Percentiles rank a stretch among this genome's conserved stretches.
phyloP scores from a whole-genome alignment of 192 early-diverging fungal species.

The Anaeromyces robustus region DNA sequence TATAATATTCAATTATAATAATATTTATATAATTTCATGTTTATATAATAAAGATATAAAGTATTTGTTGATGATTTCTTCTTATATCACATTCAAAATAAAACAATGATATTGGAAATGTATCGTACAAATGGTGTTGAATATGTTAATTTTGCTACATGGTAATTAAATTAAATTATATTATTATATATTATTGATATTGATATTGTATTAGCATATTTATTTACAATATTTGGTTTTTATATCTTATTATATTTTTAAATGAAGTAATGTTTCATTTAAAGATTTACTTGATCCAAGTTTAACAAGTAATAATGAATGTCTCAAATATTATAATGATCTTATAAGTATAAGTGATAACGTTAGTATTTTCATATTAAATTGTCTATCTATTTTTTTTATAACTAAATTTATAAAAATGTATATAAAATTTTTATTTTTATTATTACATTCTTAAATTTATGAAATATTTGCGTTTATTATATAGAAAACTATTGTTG shows the following conservation, averaged over 20 bases:
- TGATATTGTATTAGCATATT: no score
- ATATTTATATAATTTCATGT: background rate
- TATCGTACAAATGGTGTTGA: conserved; percentile 27
- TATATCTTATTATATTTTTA: background rate
- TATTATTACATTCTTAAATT: background rate
- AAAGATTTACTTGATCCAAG: conserved; percentile 25
- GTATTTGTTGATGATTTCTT: conserved; percentile 42
- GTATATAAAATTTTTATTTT: background rate
- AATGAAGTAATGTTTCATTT: conserved; percentile 16
- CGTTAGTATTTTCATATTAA: conserved; percentile 4
- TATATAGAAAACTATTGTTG: conserved; percentile 19
- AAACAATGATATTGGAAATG: conserved; percentile 18
- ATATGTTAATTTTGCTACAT: conserved; percentile 16
- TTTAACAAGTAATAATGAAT: conserved; percentile 9
- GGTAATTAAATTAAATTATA: conserved; percentile 5
- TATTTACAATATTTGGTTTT: no score
- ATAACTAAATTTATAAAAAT: no score
- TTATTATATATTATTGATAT: no score
- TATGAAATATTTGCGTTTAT: background rate
- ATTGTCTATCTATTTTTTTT: background rate
- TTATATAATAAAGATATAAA: conserved; percentile 11
- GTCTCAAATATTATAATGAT: conserved; percentile 27
- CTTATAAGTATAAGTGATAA: conserved; percentile 22
- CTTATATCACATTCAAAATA: conserved; percentile 31
- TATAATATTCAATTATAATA: background rate